These are phyloP conservation scores for Rosa rugosa DNA, from an alignment of 306 rosid genomes.

Conservation along the genomic window DNA sequence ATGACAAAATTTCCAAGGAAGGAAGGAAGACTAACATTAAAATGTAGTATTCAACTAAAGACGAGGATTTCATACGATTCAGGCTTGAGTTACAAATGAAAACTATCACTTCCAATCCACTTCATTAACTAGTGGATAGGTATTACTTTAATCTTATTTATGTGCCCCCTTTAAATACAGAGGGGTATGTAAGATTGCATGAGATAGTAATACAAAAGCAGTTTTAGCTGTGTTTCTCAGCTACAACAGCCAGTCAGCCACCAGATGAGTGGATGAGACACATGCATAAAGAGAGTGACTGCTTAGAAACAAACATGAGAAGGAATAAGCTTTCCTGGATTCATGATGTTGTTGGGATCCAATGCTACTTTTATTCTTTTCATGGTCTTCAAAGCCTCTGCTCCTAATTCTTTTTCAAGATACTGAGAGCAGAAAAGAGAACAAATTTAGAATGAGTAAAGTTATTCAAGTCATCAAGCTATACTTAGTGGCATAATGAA, in stretches of 20 bases:
- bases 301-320: slow-evolving; percentile 78
- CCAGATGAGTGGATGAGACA: not conserved
- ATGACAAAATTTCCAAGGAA: not conserved
- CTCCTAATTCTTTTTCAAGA: slow-evolving; percentile 87
- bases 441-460: slow-evolving; percentile 6
- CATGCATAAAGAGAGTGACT: slow-evolving; percentile 13
- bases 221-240: not conserved
- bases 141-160: not conserved
- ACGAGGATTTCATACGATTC: not conserved
- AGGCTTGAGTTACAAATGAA: not conserved
- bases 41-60: not conserved
- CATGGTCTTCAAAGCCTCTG: slow-evolving; percentile 81
- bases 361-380: slow-evolving; percentile 75
- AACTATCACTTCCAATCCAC: not conserved
- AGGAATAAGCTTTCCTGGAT: slow-evolving; percentile 96
- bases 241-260: not conserved
- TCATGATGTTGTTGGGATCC: slow-evolving; percentile 91
- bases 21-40: not conserved
- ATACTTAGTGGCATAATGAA: not conserved
- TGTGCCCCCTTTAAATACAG: not conserved
- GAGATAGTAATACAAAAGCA: not conserved
- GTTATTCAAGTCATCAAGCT: not conserved
- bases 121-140: not conserved
- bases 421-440: slow-evolving; percentile 46
- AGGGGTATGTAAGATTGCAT: not conserved